phyloP scores from a whole-genome alignment of 2,329 filamentous ascomycete species.

The Fusarium buharicum region DNA sequence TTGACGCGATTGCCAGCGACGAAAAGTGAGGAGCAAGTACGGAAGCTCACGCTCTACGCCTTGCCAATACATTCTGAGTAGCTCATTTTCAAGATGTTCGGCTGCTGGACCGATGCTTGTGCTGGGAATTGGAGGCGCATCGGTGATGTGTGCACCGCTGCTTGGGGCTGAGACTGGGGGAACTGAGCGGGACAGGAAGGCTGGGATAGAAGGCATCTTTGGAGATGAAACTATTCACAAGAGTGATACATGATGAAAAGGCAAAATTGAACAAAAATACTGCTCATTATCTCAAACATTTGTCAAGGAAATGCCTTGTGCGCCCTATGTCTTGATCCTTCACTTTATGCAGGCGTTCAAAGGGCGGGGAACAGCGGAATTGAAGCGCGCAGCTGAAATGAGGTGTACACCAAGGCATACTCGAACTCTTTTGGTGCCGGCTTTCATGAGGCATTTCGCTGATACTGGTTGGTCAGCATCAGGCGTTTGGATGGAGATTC shows the following conservation, averaged over 20 bases:
- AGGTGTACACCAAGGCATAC: conserved; percentile 2
- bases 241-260: background rate
- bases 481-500: no score
- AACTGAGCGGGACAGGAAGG: background rate
- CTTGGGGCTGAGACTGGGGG: background rate
- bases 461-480: background rate
- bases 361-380: conserved; percentile 10
- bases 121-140: conserved; percentile 13
- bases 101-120: conserved; percentile 9
- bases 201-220: conserved; percentile 4
- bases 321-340: background rate
- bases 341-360: conserved; percentile 10
- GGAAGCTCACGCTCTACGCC: conserved; percentile 51
- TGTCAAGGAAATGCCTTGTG: background rate
- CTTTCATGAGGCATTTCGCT: background rate
- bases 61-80: conserved; percentile 50
- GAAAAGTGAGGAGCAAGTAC: conserved; percentile 50
- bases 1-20: conserved; percentile 45
- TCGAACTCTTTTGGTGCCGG: background rate
- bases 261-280: background rate
- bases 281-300: background rate
- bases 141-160: conserved; percentile 3
- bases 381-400: conserved; percentile 3
- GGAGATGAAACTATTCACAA: background rate
- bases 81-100: conserved; percentile 11